Conservation (phyloP, 768 basidiomycete species). For the Crassisporium funariophilum region DNA sequence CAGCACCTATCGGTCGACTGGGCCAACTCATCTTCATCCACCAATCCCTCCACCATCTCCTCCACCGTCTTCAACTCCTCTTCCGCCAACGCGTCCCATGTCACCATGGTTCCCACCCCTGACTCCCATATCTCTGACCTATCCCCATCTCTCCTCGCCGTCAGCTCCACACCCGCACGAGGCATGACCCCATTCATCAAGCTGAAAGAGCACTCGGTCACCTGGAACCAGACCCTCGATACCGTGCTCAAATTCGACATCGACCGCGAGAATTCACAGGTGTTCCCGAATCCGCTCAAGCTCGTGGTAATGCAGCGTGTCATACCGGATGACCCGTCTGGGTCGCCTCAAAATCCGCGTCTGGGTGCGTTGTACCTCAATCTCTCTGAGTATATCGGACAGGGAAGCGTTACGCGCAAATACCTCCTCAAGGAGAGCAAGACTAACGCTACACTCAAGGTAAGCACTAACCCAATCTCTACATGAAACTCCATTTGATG, state of each 20-base stretch:
- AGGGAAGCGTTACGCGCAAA: slow-evolving; percentile 58
- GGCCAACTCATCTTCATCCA: no score
- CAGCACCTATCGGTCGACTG: slow-evolving; percentile 20
- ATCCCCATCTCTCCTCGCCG: slow-evolving; percentile 5
- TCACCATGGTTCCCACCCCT: slow-evolving; percentile 10
- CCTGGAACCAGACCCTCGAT: slow-evolving; percentile 61
- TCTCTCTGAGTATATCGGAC: slow-evolving; percentile 72
- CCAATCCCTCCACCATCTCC: slow-evolving; percentile 10
- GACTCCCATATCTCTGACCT: slow-evolving; percentile 6
- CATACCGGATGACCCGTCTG: slow-evolving; percentile 51
- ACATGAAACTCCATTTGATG: not conserved
- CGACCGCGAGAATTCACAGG: slow-evolving; percentile 49
- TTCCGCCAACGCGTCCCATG: slow-evolving; percentile 12
- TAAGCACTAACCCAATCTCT: slow-evolving; percentile 31
- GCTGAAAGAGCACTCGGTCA: slow-evolving; percentile 65
- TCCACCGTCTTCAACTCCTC: slow-evolving; percentile 7
- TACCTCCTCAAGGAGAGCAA: slow-evolving; percentile 74
- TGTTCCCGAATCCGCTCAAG: slow-evolving; percentile 65
- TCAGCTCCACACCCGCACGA: slow-evolving; percentile 41
- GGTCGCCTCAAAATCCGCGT: slow-evolving; percentile 57
- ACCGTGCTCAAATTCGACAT: slow-evolving; percentile 62
- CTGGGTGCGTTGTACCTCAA: slow-evolving; percentile 71
- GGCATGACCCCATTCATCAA: slow-evolving; percentile 63
- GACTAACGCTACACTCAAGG: slow-evolving; percentile 79
- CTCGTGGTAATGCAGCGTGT: slow-evolving; percentile 68